Percentiles rank a stretch among this genome's conserved stretches.
Evolutionary conservation across 352 stramenopile species (phyloP).

Genomic region (Plasmopara halstedii): DNA sequence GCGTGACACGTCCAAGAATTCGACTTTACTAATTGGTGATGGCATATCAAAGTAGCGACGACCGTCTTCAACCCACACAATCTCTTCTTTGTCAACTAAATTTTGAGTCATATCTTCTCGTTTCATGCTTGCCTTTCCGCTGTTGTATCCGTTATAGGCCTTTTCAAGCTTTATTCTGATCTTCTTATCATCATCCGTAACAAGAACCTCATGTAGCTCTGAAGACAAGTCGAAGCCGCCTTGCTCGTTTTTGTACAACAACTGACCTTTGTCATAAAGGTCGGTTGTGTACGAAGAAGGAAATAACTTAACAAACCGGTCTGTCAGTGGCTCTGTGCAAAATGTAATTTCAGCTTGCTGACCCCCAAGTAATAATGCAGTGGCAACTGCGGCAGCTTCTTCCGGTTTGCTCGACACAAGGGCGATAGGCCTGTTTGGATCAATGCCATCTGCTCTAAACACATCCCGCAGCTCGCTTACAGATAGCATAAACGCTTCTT

Average conservation of each 20-base stretch:
- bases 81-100: slow-evolving; percentile 22
- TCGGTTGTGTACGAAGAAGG: slow-evolving; percentile 26
- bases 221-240: slow-evolving; percentile 59
- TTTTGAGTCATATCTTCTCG: slow-evolving; percentile 12
- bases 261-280: slow-evolving; percentile 38
- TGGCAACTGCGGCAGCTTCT: slow-evolving; percentile 60
- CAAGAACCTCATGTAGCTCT: slow-evolving; percentile 1
- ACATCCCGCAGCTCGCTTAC: slow-evolving; percentile 29
- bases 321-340: slow-evolving; percentile 29
- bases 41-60: slow-evolving; percentile 81
- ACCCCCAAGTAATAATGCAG: slow-evolving; percentile 36
- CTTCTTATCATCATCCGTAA: slow-evolving; percentile 3
- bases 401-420: slow-evolving; percentile 36
- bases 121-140: slow-evolving; percentile 28
- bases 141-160: slow-evolving; percentile 39
- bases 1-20: slow-evolving; percentile 58
- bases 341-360: slow-evolving; percentile 29
- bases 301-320: slow-evolving; percentile 30
- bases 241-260: slow-evolving; percentile 37
- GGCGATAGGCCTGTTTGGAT: slow-evolving; percentile 27
- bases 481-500: slow-evolving; percentile 28
- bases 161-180: slow-evolving; percentile 28
- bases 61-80: slow-evolving; percentile 46
- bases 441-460: slow-evolving; percentile 35
- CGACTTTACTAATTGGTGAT: slow-evolving; percentile 45